Conservation (phyloP, 345 rosid genomes). For the Moricandia moricandioides region DNA sequence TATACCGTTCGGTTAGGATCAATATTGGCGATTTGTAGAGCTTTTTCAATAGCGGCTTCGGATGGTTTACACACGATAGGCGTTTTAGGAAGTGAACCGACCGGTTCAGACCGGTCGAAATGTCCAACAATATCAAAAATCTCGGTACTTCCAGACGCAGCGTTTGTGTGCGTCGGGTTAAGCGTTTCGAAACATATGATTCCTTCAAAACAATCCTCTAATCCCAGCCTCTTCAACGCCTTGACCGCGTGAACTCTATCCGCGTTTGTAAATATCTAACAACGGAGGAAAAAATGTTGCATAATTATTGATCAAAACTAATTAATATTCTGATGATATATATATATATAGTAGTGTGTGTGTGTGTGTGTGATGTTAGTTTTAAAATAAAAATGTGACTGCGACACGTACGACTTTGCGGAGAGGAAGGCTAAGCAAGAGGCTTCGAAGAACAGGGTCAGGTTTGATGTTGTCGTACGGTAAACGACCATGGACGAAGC, state of each 20-base stretch:
- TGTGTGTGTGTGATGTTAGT: too few relatives aligned
- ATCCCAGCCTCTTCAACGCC: constrained; percentile 68
- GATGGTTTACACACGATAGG: constrained; percentile 83
- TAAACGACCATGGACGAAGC: constrained; percentile 86
- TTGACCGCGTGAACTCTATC: constrained; percentile 70
- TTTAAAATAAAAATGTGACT: too few relatives aligned
- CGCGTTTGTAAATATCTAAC: constrained; percentile 89
- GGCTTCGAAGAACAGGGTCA: constrained; percentile 75
- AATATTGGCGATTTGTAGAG: constrained; percentile 68
- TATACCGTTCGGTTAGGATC: constrained; percentile 77
- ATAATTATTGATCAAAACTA: neutral
- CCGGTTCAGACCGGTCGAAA: constrained; percentile 41
- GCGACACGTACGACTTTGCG: constrained; percentile 84
- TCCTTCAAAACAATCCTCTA: constrained; percentile 92
- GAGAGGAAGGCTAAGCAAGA: constrained; percentile 68
- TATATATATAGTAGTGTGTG: too few relatives aligned
- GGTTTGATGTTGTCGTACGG: constrained; percentile 89
- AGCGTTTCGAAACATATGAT: constrained; percentile 91
- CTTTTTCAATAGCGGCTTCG: constrained; percentile 59
- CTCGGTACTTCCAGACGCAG: constrained; percentile 40
- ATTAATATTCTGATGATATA: too few relatives aligned
- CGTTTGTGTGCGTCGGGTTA: constrained; percentile 53
- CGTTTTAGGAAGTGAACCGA: constrained; percentile 54
- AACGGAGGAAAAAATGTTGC: neutral
- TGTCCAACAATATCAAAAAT: constrained; percentile 71